phyloP scores from a whole-genome alignment of 495 filamentous ascomycete genomes.

The Podospora pseudocomata region DNA sequence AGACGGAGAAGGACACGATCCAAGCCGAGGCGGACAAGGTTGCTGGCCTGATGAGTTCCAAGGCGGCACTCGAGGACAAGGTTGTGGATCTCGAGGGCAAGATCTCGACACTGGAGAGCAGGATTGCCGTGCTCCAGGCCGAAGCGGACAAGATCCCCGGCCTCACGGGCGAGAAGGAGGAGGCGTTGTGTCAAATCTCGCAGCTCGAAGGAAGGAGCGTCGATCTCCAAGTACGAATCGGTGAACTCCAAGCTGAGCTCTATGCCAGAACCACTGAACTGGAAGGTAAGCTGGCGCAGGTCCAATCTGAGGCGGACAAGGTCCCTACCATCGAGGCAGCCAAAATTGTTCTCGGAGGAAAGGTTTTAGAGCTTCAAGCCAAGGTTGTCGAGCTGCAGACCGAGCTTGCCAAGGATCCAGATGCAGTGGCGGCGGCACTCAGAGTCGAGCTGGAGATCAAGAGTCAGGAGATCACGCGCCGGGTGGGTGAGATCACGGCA shows the following conservation, averaged over 20 bases:
- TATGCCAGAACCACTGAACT: conserved; percentile 32
- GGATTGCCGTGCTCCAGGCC: conserved; percentile 24
- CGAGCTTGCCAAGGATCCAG: conserved; percentile 27
- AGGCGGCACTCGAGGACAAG: conserved; percentile 29
- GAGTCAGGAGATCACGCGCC: conserved; percentile 25
- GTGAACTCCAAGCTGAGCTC: conserved; percentile 27
- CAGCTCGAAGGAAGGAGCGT: conserved; percentile 26
- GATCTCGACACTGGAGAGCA: conserved; percentile 21
- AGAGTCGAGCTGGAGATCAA: conserved; percentile 31
- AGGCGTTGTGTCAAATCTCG: conserved; percentile 29
- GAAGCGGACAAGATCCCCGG: conserved; percentile 28
- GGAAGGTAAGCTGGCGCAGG: conserved; percentile 14
- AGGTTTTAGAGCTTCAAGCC: conserved; percentile 24
- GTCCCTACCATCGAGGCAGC: conserved; percentile 29
- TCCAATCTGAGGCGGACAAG: conserved; percentile 36
- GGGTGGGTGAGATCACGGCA: conserved; percentile 26
- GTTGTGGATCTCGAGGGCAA: conserved; percentile 24
- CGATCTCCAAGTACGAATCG: conserved; percentile 29
- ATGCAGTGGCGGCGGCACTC: conserved; percentile 24
- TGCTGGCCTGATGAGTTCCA: conserved; percentile 15
- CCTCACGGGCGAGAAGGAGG: conserved; percentile 25
- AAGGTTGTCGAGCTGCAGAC: conserved; percentile 28
- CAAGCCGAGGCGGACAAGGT: conserved; percentile 33
- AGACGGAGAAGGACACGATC: conserved; percentile 30
- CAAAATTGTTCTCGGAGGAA: conserved; percentile 30